These are phyloP conservation scores for Rhytidiadelphus loreus DNA, from an alignment of 225 moss, liverwort and hornwort species.

Conservation along the genomic window DNA sequence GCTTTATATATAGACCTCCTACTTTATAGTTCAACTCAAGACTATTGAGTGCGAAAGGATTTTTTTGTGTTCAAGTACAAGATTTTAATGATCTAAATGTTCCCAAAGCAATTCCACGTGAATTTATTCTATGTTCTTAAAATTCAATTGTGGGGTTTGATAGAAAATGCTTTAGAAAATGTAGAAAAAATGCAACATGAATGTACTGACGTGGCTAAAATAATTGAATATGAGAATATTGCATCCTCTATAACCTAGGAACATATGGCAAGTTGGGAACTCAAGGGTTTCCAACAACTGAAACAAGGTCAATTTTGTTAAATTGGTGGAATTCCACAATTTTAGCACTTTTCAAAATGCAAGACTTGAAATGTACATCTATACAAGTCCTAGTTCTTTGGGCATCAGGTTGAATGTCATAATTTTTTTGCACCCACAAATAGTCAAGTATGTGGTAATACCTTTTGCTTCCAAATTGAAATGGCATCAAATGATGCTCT, in stretches of 20 bases:
- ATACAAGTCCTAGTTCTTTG: accelerated
- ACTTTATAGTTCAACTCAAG: too few species aligned
- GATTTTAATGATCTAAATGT: background rate
- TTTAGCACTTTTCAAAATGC: background rate
- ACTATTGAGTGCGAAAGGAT: background rate
- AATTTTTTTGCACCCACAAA: background rate
- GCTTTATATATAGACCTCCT: background rate
- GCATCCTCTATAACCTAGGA: background rate
- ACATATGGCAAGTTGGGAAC: background rate
- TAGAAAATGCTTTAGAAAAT: background rate
- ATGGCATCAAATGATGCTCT: conserved; percentile 76
- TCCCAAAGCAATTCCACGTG: background rate
- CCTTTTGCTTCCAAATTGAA: conserved; percentile 74
- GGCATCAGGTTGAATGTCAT: too few species aligned
- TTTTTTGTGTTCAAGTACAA: background rate
- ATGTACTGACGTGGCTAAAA: background rate
- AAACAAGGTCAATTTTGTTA: too few species aligned
- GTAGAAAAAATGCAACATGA: background rate
- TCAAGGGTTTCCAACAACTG: too few species aligned
- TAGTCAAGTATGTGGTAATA: background rate
- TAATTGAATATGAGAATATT: background rate
- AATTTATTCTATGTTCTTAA: background rate
- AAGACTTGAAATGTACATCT: background rate
- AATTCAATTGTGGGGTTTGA: background rate
- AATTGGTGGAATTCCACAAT: too few species aligned